Percentiles rank a stretch among this genome's conserved stretches.
Evolutionary conservation across 345 rosid species (phyloP).

Genomic region (Salix viminalis): DNA sequence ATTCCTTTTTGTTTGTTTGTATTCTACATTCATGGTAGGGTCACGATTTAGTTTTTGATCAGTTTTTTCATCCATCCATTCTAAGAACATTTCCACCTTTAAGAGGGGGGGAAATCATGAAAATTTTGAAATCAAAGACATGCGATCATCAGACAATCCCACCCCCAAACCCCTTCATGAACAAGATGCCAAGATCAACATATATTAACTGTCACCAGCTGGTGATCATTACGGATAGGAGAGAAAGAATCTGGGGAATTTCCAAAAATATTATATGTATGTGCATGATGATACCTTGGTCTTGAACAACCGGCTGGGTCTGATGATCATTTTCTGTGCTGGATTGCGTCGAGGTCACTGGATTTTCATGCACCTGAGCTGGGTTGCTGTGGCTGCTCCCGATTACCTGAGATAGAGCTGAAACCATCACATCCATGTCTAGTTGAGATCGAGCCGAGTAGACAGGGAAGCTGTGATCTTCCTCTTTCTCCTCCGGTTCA

Average conservation of each 20-base stretch:
- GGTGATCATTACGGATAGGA: too few relatives aligned
- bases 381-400: conserved; percentile 33
- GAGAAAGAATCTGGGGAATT: too few relatives aligned
- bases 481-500: conserved; percentile 45
- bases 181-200: background rate
- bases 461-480: conserved; percentile 37
- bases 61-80: too few relatives aligned
- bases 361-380: conserved; percentile 11
- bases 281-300: conserved; percentile 30
- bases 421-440: conserved; percentile 62
- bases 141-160: background rate
- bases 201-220: too few relatives aligned
- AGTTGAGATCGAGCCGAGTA: conserved; percentile 68
- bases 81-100: too few relatives aligned
- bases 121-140: background rate
- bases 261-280: too few relatives aligned
- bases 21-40: too few relatives aligned
- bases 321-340: conserved; percentile 4
- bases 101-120: too few relatives aligned
- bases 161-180: too few relatives aligned
- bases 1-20: too few relatives aligned
- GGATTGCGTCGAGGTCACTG: conserved; percentile 15
- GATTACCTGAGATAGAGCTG: conserved; percentile 69
- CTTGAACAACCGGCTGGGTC: conserved; percentile 16
- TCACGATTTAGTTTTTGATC: too few relatives aligned